These are phyloP conservation scores for Agapanthus africanus DNA, from an alignment of 106 monocot species.

Conservation along the genomic window DNA sequence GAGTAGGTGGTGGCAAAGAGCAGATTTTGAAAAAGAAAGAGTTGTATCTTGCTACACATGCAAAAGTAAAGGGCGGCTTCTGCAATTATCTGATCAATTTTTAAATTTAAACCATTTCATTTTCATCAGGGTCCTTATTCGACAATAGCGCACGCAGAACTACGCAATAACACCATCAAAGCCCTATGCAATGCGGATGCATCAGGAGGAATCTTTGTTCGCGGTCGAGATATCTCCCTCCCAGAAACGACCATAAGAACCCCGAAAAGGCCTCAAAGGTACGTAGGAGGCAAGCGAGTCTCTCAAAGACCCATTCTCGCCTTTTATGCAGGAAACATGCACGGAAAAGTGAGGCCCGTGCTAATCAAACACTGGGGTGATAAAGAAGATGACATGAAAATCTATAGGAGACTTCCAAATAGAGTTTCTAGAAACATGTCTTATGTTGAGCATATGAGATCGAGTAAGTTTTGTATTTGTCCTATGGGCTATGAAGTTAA, in stretches of 20 bases:
- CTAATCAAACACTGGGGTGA: conserved; percentile 60
- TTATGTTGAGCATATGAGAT: conserved; percentile 75
- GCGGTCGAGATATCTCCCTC: conserved; percentile 73
- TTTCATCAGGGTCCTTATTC: conserved; percentile 64
- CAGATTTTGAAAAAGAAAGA: too few species aligned
- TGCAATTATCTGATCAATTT: too few species aligned
- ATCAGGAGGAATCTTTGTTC: conserved; percentile 70
- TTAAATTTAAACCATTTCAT: too few species aligned
- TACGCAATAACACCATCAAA: conserved; percentile 62
- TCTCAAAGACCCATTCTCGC: conserved; percentile 68
- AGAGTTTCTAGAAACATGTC: conserved; percentile 53
- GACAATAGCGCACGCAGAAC: conserved; percentile 47
- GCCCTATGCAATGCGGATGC: conserved; percentile 85
- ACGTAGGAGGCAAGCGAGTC: conserved; percentile 47
- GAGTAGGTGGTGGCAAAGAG: too few species aligned
- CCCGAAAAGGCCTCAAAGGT: conserved; percentile 50
- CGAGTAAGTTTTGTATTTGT: conserved; percentile 84
- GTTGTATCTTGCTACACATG: too few species aligned
- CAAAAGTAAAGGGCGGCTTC: too few species aligned
- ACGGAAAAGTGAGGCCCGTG: conserved; percentile 68
- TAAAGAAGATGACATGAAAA: conserved; percentile 56
- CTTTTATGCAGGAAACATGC: conserved; percentile 82
- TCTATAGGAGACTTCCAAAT: conserved; percentile 66
- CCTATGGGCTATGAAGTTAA: conserved; percentile 92
- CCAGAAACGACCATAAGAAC: conserved; percentile 74